Conservation (phyloP, 2,329 filamentous ascomycete species). For the Pyricularia grisea region DNA sequence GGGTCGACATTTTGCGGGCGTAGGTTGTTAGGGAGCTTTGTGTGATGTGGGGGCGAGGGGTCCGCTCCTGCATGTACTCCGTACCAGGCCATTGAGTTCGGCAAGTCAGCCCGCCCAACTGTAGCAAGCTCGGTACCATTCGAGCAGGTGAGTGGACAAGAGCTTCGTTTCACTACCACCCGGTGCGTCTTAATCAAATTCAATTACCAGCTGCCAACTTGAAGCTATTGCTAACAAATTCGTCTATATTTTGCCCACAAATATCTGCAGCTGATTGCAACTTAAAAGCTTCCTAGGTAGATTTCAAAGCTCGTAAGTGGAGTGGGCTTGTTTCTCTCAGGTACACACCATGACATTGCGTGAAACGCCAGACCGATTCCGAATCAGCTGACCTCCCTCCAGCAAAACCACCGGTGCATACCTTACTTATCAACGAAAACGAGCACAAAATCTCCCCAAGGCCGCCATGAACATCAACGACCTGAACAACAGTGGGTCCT, state of each 20-base stretch:
- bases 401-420: neutral
- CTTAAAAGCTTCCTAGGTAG: neutral
- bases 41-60: neutral
- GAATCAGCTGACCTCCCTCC: neutral
- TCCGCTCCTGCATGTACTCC: neutral
- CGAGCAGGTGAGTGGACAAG: neutral
- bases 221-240: neutral
- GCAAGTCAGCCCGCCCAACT: constrained; percentile 8
- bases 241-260: neutral
- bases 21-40: neutral
- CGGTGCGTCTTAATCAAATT: neutral
- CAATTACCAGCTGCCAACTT: neutral
- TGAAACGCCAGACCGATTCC: neutral
- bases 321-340: neutral
- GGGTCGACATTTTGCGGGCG: neutral
- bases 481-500: neutral
- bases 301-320: neutral
- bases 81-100: constrained; percentile 7
- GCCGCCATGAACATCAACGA: neutral
- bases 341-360: neutral
- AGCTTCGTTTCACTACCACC: neutral
- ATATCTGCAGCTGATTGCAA: neutral
- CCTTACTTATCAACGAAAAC: neutral
- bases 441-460: neutral
- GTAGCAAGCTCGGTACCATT: neutral